Conservation (phyloP, 1,284 basidiomycete genomes). For the Heterobasidion occidentale region DNA sequence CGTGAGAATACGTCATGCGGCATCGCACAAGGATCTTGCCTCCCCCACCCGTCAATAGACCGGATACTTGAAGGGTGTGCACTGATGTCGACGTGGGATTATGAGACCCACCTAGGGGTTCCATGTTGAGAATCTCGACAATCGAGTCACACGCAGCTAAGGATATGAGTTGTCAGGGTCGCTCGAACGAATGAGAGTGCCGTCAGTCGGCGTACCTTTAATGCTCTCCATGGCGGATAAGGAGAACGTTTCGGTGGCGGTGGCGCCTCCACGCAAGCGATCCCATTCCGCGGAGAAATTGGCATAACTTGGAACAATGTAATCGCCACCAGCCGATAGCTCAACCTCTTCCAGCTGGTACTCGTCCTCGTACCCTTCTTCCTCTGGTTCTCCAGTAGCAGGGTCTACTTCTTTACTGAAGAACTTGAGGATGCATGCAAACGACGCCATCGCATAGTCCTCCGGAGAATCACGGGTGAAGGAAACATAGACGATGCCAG, state of each 20-base stretch:
- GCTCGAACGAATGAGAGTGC: constrained; percentile 7
- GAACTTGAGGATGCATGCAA: constrained; percentile 92
- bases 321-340: constrained; percentile 80
- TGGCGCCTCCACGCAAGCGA: constrained; percentile 68
- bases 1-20: constrained; percentile 91
- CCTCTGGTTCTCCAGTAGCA: constrained; percentile 92
- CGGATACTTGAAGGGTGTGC: constrained; percentile 92
- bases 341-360: constrained; percentile 97
- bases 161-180: constrained; percentile 5
- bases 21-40: constrained; percentile 91
- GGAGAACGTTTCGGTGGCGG: constrained; percentile 89
- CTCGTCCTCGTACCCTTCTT: constrained; percentile 98
- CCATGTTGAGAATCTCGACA: constrained; percentile 94
- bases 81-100: constrained; percentile 76
- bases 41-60: constrained; percentile 81
- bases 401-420: constrained; percentile 98
- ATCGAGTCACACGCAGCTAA: constrained; percentile 89
- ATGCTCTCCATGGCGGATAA: constrained; percentile 90
- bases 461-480: constrained; percentile 80
- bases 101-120: constrained; percentile 87
- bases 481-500: constrained; percentile 87
- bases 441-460: constrained; percentile 79
- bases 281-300: constrained; percentile 96
- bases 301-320: constrained; percentile 88
- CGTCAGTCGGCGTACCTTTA: constrained; percentile 55